Evolutionary conservation across 2,329 filamentous ascomycete species (phyloP), one percentile per base, ranked within the genome.

Genomic region (Lachnellula occidentalis): DNA sequence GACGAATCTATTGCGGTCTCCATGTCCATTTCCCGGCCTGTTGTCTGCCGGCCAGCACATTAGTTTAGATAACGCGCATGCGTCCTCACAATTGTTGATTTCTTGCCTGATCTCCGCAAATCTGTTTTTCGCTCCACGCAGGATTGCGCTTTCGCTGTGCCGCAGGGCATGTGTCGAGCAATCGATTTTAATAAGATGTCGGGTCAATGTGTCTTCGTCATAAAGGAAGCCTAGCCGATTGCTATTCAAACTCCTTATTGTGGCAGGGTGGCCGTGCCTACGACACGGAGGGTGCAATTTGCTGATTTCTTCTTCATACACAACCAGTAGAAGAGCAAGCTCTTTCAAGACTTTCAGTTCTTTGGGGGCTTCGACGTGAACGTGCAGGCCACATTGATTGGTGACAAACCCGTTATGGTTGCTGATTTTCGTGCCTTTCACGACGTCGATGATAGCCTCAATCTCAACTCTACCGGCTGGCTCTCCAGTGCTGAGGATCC

Each of bases 271-370:
- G 1, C 48, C 48, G 2, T 59, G 61, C 8, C 59, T 55, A n/a
- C 63, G 56, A 50, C 57, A 63, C 45, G 47, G 49, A 11, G 65
- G 59, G 34, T 65, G 64, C 6, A 65, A 51, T 3, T 50, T 50
- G 22, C 60, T 58, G 7, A 65, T 63, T 19, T 64, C 54, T 12
- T 64, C 55, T 53, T 67, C 63, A 46, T 62, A 67, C n/a, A 67
- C 46, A 2, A 67, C 9, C 9, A 65, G 39, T 9, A 67, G 47
- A 2, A 53, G n/a, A 1, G 64, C 64, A 5, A 66, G 57, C 31
- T 59, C 59, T 51, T 61, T 57, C 21, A 61, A 24, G 6, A 58
- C 55, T 9, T 50, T 45, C 1, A 61, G 22, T 24, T 57, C 41
- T 27, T 58, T 37, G 2, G 61, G 62, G 5, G 58, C 59, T 54